Evolutionary conservation across 2,329 filamentous ascomycete genomes (phyloP).

Genomic region (Cercospora zeina): DNA sequence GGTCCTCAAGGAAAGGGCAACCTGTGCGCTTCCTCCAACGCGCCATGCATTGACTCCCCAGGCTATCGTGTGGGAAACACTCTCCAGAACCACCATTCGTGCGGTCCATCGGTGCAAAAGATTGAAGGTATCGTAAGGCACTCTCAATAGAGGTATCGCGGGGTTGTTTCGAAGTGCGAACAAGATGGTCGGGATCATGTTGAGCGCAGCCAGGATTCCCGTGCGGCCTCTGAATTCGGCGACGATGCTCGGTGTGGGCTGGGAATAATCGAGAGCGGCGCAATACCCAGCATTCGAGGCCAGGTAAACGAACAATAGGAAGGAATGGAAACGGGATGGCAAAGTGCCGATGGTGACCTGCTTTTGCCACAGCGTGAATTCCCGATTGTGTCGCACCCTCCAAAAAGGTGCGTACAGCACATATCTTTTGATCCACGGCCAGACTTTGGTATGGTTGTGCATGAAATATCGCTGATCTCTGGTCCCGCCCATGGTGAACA

Average conservation of each 20-base stretch:
- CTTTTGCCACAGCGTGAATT: constrained; percentile 43
- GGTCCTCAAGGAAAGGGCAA: constrained; percentile 56
- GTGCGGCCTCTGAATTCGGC: constrained; percentile 84
- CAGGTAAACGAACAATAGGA: constrained; percentile 68
- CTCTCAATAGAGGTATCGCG: constrained; percentile 74
- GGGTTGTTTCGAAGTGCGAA: constrained; percentile 92
- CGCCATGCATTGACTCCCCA: constrained; percentile 69
- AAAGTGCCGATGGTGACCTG: constrained; percentile 69
- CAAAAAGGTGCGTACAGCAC: constrained; percentile 70
- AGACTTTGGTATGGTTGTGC: constrained; percentile 47
- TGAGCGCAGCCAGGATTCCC: constrained; percentile 79
- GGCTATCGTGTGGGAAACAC: constrained; percentile 67
- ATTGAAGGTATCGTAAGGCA: constrained; percentile 97
- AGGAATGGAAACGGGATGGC: constrained; percentile 73
- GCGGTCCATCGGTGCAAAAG: constrained; percentile 83
- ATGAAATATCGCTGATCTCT: constrained; percentile 50
- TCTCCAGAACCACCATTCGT: constrained; percentile 67
- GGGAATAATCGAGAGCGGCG: constrained; percentile 61
- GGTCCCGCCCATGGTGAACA: constrained; percentile 48
- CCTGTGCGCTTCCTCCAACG: constrained; percentile 62
- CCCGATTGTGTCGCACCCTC: constrained; percentile 71
- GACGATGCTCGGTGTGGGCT: constrained; percentile 54
- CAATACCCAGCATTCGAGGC: constrained; percentile 76
- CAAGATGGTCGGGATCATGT: constrained; percentile 86
- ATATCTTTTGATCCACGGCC: constrained; percentile 64